Evolutionary conservation across 345 rosid genomes (phyloP), one percentile per base, ranked within the genome.

Genomic region (Moricandia moricandioides): DNA sequence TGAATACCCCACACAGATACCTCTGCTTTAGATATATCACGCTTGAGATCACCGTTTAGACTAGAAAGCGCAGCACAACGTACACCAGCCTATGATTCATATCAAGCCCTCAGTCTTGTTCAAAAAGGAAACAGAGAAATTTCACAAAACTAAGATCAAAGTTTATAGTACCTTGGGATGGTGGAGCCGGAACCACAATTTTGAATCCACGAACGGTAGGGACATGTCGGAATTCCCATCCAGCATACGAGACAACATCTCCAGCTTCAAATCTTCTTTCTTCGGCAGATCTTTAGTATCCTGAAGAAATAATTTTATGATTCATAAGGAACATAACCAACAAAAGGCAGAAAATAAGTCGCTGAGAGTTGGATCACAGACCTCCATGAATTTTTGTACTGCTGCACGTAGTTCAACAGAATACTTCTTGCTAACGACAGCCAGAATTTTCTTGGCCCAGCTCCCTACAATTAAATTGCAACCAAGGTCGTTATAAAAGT

Each of bases 101-200:
- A 24, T 69, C 49, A 81, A 40, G 45, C 69, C 40, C 59, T 69
- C 27, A 66, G 65, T n/a, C 58, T 71, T 69, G 68, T 26, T 4
- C 62, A 64, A 14, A 62, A 70, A 34, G 47, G 7, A 49, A 43
- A 31, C 0, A 61, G 6, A 21, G 1, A 24, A 56, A 16, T 4
- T 30, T 51, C 55, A 69, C 26, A 31, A 47, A 33, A 40, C 39
- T 63, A 49, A 12, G 55, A 58, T 69, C 39, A 67, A 31, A 54
- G 16, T 17, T 58, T 26, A 67, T 58, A 39, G 75, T 84, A 95
- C 99, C 97, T 76, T 86, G 10, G 97, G 99, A 81, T 95, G 98
- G 82, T 89, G 87, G 73, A 93, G 81, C 45, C 86, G 84, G 81
- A 92, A 84, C 99, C 93, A 92, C 60, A 88, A 79, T 81, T 89